Evolutionary conservation across 306 rosid genomes (phyloP), one percentile per base, ranked within the genome.

Genomic region (Sophora flavescens): DNA sequence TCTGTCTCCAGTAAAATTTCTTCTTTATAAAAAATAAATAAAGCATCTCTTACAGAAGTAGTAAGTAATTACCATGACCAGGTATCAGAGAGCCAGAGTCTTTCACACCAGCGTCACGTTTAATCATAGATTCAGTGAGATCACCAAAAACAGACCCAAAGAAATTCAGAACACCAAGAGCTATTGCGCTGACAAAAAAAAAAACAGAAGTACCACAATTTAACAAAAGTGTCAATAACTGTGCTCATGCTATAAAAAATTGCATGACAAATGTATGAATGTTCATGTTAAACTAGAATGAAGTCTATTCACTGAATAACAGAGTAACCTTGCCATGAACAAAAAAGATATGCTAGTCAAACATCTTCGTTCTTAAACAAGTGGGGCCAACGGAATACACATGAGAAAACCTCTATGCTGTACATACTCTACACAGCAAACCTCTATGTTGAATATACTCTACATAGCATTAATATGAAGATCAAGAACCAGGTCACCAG

Each of bases 41-140:
- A 56, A 64, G 16, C 67, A 72, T 61, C 8, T 59, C 69, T 81
- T 12, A 63, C 52, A 70, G 42, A 41, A 45, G 63, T 57, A 61
- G 58, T 54, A 57, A 57, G 83, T 69, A 57, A 75, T 86, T 89
- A 95, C 99, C 99, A 80, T 95, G 99, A 83, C 99, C 99, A 51
- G 97, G 97, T 76, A 95, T 95, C 63, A 92, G 86, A 58, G 97
- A 90, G 62, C 99, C 99, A 17, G 99, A 95, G 79, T 95, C 99
- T 81, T 95, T 95, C 39, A 95, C 99, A 16, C 97, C 97, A 41
- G 99, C 99, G 32, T 95, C 99, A 7, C 97, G 96, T 80, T 95
- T 95, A 85, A 95, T 95, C 99, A 92, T 95, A 39, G 99, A 95
- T 83, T 95, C 97, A 36, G 97, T 95, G 70, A 95, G 99, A 84